A percentile compares a stretch with the other conserved stretches of the same genome.
Conservation (phyloP, 495 filamentous ascomycete genomes). For the Penicillium chermesinum region DNA sequence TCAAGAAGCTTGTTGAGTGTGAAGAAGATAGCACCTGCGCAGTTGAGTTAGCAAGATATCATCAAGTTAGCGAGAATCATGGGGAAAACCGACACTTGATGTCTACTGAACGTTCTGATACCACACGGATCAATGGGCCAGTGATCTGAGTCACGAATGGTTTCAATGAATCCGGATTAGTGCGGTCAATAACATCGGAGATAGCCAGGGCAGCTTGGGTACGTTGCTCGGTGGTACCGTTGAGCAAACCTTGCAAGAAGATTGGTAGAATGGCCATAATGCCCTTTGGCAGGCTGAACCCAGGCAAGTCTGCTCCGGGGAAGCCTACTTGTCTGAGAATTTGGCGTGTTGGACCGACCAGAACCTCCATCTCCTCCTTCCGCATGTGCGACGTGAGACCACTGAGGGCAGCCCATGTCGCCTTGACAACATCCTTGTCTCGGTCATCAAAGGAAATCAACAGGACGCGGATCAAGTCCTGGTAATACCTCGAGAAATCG, state of each 20-base stretch:
- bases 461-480: constrained; percentile 83
- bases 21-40: constrained; percentile 76
- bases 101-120: constrained; percentile 90
- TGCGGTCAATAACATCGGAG: constrained; percentile 90
- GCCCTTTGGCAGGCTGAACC: constrained; percentile 91
- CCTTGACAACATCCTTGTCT: constrained; percentile 81
- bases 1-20: constrained; percentile 92
- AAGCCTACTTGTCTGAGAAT: constrained; percentile 83
- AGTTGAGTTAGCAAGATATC: constrained; percentile 4
- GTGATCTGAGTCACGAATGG: constrained; percentile 97
- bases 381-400: constrained; percentile 82
- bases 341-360: constrained; percentile 83
- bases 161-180: constrained; percentile 74
- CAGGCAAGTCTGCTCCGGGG: constrained; percentile 74
- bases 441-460: constrained; percentile 87
- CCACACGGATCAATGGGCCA: constrained; percentile 92
- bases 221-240: constrained; percentile 85
- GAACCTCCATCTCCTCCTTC: constrained; percentile 96
- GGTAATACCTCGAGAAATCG: constrained; percentile 91
- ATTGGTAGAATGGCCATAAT: constrained; percentile 96
- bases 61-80: too few relatives aligned
- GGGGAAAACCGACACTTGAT: constrained; percentile 60
- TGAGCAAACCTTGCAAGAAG: constrained; percentile 96
- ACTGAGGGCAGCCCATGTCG: constrained; percentile 83
- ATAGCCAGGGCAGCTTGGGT: constrained; percentile 89